Conservation (phyloP, 1,284 basidiomycete species). For the Trichosporon sp. region DNA sequence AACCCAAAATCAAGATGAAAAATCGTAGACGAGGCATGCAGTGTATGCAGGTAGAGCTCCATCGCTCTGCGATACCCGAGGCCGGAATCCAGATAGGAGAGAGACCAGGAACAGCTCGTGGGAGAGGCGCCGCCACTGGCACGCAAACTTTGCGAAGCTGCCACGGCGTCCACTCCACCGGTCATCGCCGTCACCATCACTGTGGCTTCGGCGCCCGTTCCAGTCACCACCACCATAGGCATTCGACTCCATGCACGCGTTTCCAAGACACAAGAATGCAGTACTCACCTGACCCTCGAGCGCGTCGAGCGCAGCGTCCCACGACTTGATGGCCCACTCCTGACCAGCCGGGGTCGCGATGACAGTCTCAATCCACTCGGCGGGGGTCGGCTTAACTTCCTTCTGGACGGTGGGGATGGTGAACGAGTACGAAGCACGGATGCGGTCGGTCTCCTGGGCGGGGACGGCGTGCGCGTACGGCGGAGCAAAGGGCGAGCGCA, state of each 20-base stretch:
- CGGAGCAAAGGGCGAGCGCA: conserved; percentile 29
- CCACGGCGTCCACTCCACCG: background rate
- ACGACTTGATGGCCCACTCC: conserved; percentile 28
- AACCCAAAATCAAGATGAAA: conserved; percentile 8
- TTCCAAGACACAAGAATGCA: conserved; percentile 1
- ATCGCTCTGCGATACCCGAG: conserved; percentile 6
- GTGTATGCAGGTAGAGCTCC: too few species aligned
- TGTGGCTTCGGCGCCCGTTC: background rate
- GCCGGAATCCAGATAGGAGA: background rate
- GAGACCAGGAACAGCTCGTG: background rate
- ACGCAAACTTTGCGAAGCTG: background rate
- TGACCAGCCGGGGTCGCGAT: conserved; percentile 26
- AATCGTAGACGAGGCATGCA: background rate
- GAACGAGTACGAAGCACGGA: conserved; percentile 31
- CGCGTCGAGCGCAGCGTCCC: conserved; percentile 26
- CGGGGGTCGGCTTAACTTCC: conserved; percentile 15
- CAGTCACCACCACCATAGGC: background rate
- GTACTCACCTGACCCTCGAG: conserved; percentile 28
- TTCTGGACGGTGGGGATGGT: conserved; percentile 22
- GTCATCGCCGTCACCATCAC: conserved; percentile 1
- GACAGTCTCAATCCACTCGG: conserved; percentile 26
- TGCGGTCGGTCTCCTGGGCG: conserved; percentile 22
- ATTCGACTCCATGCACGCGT: background rate
- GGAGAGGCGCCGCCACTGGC: conserved; percentile 11
- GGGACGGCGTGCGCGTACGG: conserved; percentile 30